phyloP scores from a whole-genome alignment of 768 basidiomycete species.

The Amanita rubescens region DNA sequence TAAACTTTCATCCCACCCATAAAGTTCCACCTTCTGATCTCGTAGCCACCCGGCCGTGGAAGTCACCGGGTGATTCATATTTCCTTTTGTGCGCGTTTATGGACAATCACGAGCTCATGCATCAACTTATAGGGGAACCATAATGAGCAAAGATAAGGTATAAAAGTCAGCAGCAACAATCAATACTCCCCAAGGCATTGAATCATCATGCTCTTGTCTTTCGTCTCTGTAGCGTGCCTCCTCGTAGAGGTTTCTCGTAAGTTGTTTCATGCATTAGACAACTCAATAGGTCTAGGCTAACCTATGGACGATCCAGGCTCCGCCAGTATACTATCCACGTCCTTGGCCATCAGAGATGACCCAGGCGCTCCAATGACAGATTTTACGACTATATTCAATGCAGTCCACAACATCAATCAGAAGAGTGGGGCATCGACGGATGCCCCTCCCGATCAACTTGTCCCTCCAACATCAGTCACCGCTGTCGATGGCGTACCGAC shows the following conservation, averaged over 20 bases:
- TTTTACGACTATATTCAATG: no score
- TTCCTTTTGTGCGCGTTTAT: no score
- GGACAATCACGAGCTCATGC: no score
- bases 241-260: background rate
- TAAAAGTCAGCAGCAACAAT: background rate
- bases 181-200: background rate
- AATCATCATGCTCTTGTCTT: background rate
- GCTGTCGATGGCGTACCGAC: background rate
- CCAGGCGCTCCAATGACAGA: no score
- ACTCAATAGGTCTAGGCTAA: background rate
- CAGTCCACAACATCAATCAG: conserved; percentile 9
- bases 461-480: background rate
- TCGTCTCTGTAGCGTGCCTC: background rate
- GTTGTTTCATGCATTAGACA: background rate
- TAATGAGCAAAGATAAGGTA: background rate
- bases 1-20: no score
- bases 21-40: no score
- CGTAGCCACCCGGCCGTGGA: no score
- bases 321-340: background rate
- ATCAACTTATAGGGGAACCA: no score
- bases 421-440: conserved; percentile 4
- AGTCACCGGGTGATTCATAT: no score
- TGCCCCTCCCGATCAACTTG: conserved; percentile 8
- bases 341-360: no score
- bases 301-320: background rate